These are phyloP conservation scores for Amauroascus verrucosus DNA, from an alignment of 2,329 filamentous ascomycete species.

Conservation along the genomic window DNA sequence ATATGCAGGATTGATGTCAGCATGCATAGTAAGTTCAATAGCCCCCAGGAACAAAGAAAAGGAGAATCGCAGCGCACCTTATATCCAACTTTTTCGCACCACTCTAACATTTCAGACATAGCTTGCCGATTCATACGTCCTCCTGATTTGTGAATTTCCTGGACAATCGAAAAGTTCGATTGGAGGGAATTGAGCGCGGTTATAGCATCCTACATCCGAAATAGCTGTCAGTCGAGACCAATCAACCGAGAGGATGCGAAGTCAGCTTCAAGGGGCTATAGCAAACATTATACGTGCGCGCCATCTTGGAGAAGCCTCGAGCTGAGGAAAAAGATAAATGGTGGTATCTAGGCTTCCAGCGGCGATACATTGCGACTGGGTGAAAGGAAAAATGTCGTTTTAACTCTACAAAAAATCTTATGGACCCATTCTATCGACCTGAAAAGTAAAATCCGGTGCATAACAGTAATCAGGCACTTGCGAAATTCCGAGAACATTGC, in stretches of 20 bases:
- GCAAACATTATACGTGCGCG: constrained; percentile 13
- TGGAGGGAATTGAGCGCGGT: constrained; percentile 64
- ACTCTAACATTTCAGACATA: constrained; percentile 71
- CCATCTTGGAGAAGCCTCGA: constrained; percentile 13
- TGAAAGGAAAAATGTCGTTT: not conserved
- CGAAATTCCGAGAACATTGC: not conserved
- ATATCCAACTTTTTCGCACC: constrained; percentile 67
- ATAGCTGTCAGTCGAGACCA: too few relatives aligned
- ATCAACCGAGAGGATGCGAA: constrained; percentile 28
- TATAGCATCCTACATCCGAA: constrained; percentile 58
- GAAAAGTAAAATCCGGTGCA: not conserved
- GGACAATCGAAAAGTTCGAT: constrained; percentile 66
- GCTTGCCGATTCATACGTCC: constrained; percentile 62
- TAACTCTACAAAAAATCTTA: not conserved
- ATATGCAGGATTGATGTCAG: not conserved
- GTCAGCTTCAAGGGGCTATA: too few relatives aligned
- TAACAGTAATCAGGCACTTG: not conserved
- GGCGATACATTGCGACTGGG: not conserved
- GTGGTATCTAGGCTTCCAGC: not conserved
- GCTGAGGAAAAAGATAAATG: not conserved
- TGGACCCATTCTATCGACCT: not conserved
- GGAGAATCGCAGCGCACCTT: constrained; percentile 45
- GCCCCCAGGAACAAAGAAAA: not conserved
- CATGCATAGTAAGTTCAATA: not conserved
- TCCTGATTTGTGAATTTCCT: constrained; percentile 66